A percentile compares a stretch with the other conserved stretches of the same genome.
phyloP scores from a whole-genome alignment of 306 rosid genomes.

The Datisca glomerata region DNA sequence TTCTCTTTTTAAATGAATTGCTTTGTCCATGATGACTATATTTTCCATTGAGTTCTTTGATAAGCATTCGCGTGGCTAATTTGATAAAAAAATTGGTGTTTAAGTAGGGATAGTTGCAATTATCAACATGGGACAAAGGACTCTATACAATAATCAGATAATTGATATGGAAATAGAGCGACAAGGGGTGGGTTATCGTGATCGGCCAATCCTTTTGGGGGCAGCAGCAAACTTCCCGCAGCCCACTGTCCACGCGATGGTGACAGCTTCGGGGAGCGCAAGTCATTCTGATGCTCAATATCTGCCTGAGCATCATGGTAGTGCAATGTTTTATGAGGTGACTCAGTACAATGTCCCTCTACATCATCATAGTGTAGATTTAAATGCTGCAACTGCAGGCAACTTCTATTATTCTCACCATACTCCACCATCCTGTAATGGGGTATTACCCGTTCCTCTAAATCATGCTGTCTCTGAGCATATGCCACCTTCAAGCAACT shows the following conservation, averaged over 20 bases:
- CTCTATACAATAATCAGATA: slow-evolving; percentile 31
- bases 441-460: slow-evolving; percentile 46
- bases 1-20: too few species aligned
- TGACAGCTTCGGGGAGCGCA: too few species aligned
- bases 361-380: too few species aligned
- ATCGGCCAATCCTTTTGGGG: slow-evolving; percentile 34
- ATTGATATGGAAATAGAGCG: slow-evolving; percentile 59
- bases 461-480: slow-evolving; percentile 46
- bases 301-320: slow-evolving; percentile 56
- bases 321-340: slow-evolving; percentile 44
- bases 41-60: too few species aligned
- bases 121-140: too few species aligned
- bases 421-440: slow-evolving; percentile 51
- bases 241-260: slow-evolving; percentile 40
- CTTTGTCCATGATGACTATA: too few species aligned
- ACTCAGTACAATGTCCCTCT: slow-evolving; percentile 46
- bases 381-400: slow-evolving; percentile 36
- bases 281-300: slow-evolving; percentile 39
- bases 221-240: slow-evolving; percentile 33
- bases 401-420: slow-evolving; percentile 50
- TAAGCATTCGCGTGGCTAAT: too few species aligned
- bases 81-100: too few species aligned
- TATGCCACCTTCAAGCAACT: slow-evolving; percentile 40
- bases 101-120: too few species aligned
- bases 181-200: slow-evolving; percentile 50